Conservation (phyloP, 257 asterid species). For the Solanum pimpinellifolium region DNA sequence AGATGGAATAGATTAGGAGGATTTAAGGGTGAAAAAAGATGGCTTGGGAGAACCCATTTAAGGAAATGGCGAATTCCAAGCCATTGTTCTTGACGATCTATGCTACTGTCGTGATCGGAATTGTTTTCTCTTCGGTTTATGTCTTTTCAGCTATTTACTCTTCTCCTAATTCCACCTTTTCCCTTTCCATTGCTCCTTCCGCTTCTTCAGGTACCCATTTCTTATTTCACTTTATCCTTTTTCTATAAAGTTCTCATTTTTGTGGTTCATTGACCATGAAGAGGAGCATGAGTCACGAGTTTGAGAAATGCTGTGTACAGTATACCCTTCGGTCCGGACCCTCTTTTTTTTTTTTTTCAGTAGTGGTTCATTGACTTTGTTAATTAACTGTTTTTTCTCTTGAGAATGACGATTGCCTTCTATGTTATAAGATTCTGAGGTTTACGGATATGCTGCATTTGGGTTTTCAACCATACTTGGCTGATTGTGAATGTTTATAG, state of each 20-base stretch:
- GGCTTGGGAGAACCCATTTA: slow-evolving; percentile 29
- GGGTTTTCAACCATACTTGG: background rate
- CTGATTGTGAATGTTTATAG: background rate
- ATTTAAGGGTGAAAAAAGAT: background rate
- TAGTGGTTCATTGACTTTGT: background rate
- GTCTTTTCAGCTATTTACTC: slow-evolving; percentile 81
- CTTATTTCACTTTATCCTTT: background rate
- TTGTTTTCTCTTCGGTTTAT: slow-evolving; percentile 61
- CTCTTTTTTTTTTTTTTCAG: background rate
- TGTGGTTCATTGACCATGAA: background rate
- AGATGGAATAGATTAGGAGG: background rate
- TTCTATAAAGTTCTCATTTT: background rate
- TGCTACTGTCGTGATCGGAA: slow-evolving; percentile 63
- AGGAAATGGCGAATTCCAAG: slow-evolving; percentile 71
- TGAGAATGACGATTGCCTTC: background rate
- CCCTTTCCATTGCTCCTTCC: slow-evolving; percentile 26
- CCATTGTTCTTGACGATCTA: slow-evolving; percentile 81
- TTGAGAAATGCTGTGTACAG: too few species aligned
- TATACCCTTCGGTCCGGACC: too few species aligned
- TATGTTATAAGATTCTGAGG: background rate
- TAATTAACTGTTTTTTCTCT: background rate
- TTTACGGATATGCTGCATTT: background rate
- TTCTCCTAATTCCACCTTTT: slow-evolving; percentile 30
- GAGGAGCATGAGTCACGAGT: background rate
- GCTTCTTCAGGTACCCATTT: slow-evolving; percentile 3